phyloP scores from a whole-genome alignment of 1,284 basidiomycete genomes.

The Rugosomyces carneus region DNA sequence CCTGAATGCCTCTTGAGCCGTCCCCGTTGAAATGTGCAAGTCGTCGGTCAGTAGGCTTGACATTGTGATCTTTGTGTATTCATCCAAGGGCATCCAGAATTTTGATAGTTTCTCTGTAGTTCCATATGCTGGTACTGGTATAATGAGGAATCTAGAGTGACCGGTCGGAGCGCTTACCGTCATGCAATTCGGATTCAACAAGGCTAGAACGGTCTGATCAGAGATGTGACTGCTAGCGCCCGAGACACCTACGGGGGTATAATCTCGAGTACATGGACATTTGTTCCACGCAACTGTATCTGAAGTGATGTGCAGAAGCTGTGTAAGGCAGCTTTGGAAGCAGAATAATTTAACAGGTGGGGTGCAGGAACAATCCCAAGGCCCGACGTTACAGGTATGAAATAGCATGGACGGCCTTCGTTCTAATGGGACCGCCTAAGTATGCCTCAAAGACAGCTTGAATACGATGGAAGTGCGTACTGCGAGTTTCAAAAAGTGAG shows the following conservation, averaged over 20 bases:
- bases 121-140: slow-evolving; percentile 37
- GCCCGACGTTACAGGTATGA: slow-evolving; percentile 49
- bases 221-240: neutral
- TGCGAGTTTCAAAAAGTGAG: slow-evolving; percentile 49
- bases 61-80: slow-evolving; percentile 38
- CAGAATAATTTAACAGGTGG: slow-evolving; percentile 45
- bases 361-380: slow-evolving; percentile 42
- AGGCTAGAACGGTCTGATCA: slow-evolving; percentile 29
- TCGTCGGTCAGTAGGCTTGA: slow-evolving; percentile 46
- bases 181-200: slow-evolving; percentile 62
- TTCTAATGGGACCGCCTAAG: slow-evolving; percentile 26
- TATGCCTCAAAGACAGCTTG: slow-evolving; percentile 2
- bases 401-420: slow-evolving; percentile 40
- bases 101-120: slow-evolving; percentile 40
- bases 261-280: slow-evolving; percentile 53
- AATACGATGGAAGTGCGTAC: slow-evolving; percentile 31
- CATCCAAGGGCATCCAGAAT: too few relatives aligned
- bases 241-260: slow-evolving; percentile 50
- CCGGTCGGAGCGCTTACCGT: slow-evolving; percentile 33
- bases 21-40: slow-evolving; percentile 18
- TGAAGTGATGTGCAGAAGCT: slow-evolving; percentile 46
- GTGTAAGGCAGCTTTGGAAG: slow-evolving; percentile 59
- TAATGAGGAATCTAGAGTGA: neutral
- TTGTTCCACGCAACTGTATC: slow-evolving; percentile 41
- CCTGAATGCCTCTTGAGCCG: slow-evolving; percentile 18